Conservation (phyloP, 257 asterid genomes). For the Ophiorrhiza pumila region DNA sequence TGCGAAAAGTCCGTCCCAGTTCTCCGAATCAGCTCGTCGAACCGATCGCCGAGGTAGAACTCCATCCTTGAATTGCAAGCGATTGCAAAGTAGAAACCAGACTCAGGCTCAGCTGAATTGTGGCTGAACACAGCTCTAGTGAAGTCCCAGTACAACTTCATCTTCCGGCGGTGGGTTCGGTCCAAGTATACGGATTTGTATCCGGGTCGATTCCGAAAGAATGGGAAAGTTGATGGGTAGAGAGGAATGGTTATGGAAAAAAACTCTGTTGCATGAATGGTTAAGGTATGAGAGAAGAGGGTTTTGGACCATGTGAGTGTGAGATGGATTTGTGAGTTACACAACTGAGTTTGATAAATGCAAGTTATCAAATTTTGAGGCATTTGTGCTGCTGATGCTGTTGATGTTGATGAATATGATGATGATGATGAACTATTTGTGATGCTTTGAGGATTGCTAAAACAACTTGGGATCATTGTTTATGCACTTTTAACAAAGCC, state of each 20-base stretch:
- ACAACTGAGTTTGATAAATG: slow-evolving; percentile 33
- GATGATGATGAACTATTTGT: slow-evolving; percentile 13
- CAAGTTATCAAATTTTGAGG: slow-evolving; percentile 39
- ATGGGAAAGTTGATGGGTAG: slow-evolving; percentile 26
- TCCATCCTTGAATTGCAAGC: slow-evolving; percentile 27
- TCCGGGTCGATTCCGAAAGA: slow-evolving; percentile 29
- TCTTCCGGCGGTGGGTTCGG: slow-evolving; percentile 10
- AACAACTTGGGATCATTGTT: slow-evolving; percentile 33
- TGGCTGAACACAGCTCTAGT: slow-evolving; percentile 25
- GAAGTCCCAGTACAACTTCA: slow-evolving; percentile 38
- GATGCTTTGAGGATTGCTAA: slow-evolving; percentile 18
- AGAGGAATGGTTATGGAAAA: slow-evolving; percentile 30
- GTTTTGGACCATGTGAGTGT: slow-evolving; percentile 42
- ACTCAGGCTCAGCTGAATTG: slow-evolving; percentile 36
- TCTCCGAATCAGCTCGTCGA: slow-evolving; percentile 19
- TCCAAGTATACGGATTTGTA: slow-evolving; percentile 27
- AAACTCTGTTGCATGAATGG: slow-evolving; percentile 26
- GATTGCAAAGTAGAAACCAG: slow-evolving; percentile 28
- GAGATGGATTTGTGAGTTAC: slow-evolving; percentile 22
- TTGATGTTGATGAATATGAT: no score
- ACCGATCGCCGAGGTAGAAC: slow-evolving; percentile 31
- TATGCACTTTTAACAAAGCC: neutral
- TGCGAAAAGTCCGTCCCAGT: slow-evolving; percentile 13
- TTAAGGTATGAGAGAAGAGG: slow-evolving; percentile 29
- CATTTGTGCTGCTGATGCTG: slow-evolving; percentile 10